A percentile compares a stretch with the other conserved stretches of the same genome.
These are phyloP conservation scores for Naganishia vaughanmartiniae DNA, from an alignment of 768 basidiomycete species.

Conservation along the genomic window DNA sequence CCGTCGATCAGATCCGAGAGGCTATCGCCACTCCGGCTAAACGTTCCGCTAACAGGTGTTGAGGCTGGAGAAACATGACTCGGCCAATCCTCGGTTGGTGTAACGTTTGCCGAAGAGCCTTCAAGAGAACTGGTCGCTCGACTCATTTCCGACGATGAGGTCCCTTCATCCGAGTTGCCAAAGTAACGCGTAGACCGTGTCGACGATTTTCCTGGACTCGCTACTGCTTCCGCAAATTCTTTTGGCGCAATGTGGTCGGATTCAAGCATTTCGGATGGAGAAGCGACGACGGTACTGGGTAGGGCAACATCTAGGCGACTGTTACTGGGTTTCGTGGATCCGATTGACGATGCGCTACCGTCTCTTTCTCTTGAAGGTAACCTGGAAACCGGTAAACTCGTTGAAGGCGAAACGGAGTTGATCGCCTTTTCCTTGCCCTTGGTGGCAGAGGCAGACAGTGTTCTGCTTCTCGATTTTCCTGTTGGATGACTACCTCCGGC, in stretches of 20 bases:
- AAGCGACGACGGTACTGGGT: neutral
- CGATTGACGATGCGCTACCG: neutral
- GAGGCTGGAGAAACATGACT: neutral
- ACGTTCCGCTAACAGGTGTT: neutral
- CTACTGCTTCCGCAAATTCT: neutral
- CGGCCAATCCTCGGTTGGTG: conserved; percentile 11
- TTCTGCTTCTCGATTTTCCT: conserved; percentile 29
- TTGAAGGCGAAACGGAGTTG: neutral
- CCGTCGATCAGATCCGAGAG: neutral
- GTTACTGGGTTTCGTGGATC: neutral
- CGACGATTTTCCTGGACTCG: neutral
- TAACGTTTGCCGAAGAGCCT: neutral
- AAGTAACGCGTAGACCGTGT: neutral
- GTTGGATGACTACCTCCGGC: conserved; percentile 22
- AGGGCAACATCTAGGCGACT: neutral
- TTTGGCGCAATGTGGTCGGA: neutral
- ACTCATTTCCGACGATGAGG: neutral
- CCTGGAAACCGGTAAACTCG: neutral
- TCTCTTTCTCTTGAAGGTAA: neutral
- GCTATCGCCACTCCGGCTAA: no score
- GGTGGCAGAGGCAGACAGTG: conserved; percentile 24
- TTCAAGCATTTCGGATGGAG: neutral
- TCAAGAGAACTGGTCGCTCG: neutral
- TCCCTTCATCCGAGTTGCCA: neutral
- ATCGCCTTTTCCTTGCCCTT: conserved; percentile 33